phyloP scores from a whole-genome alignment of 225 moss, liverwort and hornwort species.

The Marchantia paleacea region DNA sequence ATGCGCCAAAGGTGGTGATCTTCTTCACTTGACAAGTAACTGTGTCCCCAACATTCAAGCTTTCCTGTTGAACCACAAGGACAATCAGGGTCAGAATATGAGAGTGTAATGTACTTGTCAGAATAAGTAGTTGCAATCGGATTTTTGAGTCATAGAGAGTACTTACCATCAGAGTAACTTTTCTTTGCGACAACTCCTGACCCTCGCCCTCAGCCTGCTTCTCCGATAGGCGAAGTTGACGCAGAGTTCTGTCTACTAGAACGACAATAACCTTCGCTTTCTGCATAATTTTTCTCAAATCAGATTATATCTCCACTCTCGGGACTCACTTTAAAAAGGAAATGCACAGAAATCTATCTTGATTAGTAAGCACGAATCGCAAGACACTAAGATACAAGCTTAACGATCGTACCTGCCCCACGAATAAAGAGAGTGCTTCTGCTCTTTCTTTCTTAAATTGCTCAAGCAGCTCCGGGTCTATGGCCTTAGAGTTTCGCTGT shows the following conservation, averaged over 20 bases:
- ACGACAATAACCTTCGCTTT: slow-evolving; percentile 57
- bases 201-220: slow-evolving; percentile 68
- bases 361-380: neutral
- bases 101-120: neutral
- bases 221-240: slow-evolving; percentile 62
- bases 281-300: slow-evolving; percentile 39
- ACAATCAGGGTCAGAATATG: neutral
- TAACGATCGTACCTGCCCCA: slow-evolving; percentile 48
- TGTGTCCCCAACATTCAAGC: slow-evolving; percentile 63
- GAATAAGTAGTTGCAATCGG: neutral
- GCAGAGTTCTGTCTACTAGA: slow-evolving; percentile 50
- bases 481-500: neutral
- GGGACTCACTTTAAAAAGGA: neutral
- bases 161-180: slow-evolving; percentile 63
- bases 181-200: slow-evolving; percentile 56
- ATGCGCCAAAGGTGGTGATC: slow-evolving; percentile 71
- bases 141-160: neutral
- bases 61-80: slow-evolving; percentile 38
- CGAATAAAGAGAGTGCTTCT: slow-evolving; percentile 41
- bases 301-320: neutral
- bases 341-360: neutral
- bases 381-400: neutral
- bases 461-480: slow-evolving; percentile 35
- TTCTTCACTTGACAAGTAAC: slow-evolving; percentile 67
- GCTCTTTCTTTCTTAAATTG: slow-evolving; percentile 46